Evolutionary conservation across 768 basidiomycete genomes (phyloP).

Genomic region (Pleurotus salmoneostramineus): DNA sequence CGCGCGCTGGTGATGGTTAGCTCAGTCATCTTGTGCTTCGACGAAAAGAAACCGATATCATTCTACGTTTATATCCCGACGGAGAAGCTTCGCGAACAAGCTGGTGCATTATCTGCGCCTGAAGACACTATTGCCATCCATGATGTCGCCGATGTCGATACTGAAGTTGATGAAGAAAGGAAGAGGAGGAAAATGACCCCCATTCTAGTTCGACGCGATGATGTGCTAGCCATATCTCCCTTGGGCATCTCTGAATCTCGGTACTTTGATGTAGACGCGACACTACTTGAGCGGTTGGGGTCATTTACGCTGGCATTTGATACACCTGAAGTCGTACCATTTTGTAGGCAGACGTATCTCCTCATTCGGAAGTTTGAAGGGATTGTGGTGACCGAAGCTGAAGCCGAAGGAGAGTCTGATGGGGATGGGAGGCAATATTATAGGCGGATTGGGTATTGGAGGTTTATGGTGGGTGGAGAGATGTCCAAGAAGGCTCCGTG

Average conservation of each 20-base stretch:
- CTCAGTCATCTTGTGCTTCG: not conserved
- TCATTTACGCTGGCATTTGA: not conserved
- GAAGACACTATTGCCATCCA: not conserved
- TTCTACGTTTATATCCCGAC: not conserved
- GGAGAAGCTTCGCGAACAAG: not conserved
- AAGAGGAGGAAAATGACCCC: not conserved
- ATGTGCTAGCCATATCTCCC: not conserved
- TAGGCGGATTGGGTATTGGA: not conserved
- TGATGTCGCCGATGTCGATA: not conserved
- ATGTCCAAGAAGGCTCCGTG: not conserved
- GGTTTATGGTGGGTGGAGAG: not conserved
- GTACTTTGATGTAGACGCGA: not conserved
- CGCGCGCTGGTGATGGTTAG: not conserved
- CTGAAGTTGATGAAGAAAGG: not conserved
- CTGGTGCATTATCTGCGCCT: not conserved
- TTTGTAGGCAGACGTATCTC: not conserved
- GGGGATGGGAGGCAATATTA: not conserved
- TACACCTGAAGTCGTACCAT: not conserved
- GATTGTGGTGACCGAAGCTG: not conserved
- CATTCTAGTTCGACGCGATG: not conserved
- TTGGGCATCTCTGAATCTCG: not conserved
- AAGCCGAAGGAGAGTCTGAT: not conserved
- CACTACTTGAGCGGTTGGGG: not conserved
- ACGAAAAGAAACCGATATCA: not conserved
- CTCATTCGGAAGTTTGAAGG: not conserved